Conservation (phyloP, 2,329 filamentous ascomycete genomes). For the Aspergillus sojae region DNA sequence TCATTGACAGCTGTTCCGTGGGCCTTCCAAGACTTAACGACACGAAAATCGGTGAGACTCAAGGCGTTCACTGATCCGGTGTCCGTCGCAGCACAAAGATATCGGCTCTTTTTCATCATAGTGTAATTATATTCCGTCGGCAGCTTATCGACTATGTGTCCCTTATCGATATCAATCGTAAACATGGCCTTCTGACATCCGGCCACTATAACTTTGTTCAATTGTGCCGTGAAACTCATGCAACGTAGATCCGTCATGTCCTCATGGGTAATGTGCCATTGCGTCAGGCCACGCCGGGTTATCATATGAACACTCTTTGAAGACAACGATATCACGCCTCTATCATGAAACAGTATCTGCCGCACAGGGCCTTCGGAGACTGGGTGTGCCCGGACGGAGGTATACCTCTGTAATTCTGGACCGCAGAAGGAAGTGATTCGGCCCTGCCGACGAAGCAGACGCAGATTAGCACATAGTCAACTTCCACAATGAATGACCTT, state of each 20-base stretch:
- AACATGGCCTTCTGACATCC: conserved; percentile 88
- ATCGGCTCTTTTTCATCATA: conserved; percentile 84
- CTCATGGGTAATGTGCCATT: conserved; percentile 82
- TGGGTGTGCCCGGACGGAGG: conserved; percentile 80
- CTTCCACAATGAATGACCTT: conserved; percentile 38
- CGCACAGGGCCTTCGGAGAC: conserved; percentile 75
- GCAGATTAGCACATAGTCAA: conserved; percentile 4
- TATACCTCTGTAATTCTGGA: conserved; percentile 82
- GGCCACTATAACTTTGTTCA: conserved; percentile 81
- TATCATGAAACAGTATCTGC: conserved; percentile 88
- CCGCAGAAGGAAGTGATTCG: conserved; percentile 87
- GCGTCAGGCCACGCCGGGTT: conserved; percentile 74
- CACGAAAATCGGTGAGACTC: conserved; percentile 73
- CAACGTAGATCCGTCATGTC: conserved; percentile 87
- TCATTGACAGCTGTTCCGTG: conserved; percentile 89
- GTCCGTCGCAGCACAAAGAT: conserved; percentile 88
- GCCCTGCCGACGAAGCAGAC: conserved; percentile 59
- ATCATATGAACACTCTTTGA: conserved; percentile 85
- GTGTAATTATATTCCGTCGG: conserved; percentile 77
- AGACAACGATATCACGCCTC: conserved; percentile 84
- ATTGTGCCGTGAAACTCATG: conserved; percentile 93
- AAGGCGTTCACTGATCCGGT: conserved; percentile 83
- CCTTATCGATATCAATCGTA: conserved; percentile 71
- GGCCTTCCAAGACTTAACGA: conserved; percentile 87
- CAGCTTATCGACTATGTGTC: conserved; percentile 71